These are phyloP conservation scores for Aspergillus phoenicis DNA, from an alignment of 2,329 filamentous ascomycete species.

Conservation along the genomic window DNA sequence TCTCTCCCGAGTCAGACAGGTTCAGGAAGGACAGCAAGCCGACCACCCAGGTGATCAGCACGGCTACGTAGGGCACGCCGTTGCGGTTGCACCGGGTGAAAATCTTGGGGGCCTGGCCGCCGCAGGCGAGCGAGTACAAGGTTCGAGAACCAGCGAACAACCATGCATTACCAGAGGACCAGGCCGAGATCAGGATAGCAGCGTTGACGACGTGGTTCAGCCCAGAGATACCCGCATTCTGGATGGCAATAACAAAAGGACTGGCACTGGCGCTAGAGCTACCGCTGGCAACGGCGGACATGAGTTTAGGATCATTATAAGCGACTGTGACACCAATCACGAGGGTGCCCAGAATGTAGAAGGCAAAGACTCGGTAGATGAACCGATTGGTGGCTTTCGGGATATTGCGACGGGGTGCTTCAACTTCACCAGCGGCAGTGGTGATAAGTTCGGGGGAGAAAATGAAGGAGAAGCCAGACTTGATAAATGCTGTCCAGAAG, in stretches of 20 bases:
- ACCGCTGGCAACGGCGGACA: conserved; percentile 44
- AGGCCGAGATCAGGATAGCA: conserved; percentile 70
- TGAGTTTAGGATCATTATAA: conserved; percentile 36
- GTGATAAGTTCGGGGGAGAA: conserved; percentile 53
- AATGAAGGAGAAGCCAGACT: conserved; percentile 37
- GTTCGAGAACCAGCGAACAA: conserved; percentile 56
- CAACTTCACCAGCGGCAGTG: conserved; percentile 57
- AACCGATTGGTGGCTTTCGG: conserved; percentile 56
- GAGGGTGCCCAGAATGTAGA: conserved; percentile 60
- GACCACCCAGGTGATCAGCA: conserved; percentile 46
- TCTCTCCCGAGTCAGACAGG: conserved; percentile 35
- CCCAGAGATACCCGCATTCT: conserved; percentile 65
- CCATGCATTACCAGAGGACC: conserved; percentile 68
- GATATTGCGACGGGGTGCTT: conserved; percentile 54
- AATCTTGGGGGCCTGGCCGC: conserved; percentile 41
- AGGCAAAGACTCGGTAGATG: conserved; percentile 57
- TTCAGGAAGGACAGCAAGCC: conserved; percentile 40
- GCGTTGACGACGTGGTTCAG: conserved; percentile 74
- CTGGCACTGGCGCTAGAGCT: conserved; percentile 39
- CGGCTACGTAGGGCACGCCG: conserved; percentile 57
- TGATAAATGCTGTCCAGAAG: conserved; percentile 48
- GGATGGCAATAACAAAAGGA: conserved; percentile 72
- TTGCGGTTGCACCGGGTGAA: conserved; percentile 45
- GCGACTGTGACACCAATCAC: conserved; percentile 55
- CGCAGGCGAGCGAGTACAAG: conserved; percentile 52